phyloP scores from a whole-genome alignment of 208 protist species.

The Balamuthia mandrillaris region DNA sequence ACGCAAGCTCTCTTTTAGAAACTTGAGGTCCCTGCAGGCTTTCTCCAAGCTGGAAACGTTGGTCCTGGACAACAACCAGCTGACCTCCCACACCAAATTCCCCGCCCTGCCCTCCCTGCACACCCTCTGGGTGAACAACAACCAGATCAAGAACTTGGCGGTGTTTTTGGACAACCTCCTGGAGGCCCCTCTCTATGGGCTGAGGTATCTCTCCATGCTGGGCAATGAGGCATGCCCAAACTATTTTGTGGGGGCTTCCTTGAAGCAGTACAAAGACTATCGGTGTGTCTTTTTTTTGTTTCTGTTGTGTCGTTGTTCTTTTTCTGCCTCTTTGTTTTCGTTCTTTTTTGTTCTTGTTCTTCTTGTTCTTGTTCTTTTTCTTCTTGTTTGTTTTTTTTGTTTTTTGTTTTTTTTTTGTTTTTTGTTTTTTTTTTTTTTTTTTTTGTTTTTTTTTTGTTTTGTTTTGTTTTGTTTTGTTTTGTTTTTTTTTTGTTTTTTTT shows the following conservation, averaged over 20 bases:
- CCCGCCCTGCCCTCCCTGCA: slow-evolving; percentile 26
- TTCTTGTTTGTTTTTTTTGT: neutral
- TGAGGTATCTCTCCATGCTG: slow-evolving; percentile 51
- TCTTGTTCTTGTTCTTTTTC: neutral
- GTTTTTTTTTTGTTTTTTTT: neutral
- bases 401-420: neutral
- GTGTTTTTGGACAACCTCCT: slow-evolving; percentile 46
- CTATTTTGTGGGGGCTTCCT: slow-evolving; percentile 55
- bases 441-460: neutral
- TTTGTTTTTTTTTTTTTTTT: too few relatives aligned
- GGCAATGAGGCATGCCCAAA: slow-evolving; percentile 67
- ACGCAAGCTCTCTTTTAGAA: too few relatives aligned
- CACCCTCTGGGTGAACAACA: slow-evolving; percentile 62
- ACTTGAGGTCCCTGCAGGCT: slow-evolving; percentile 41
- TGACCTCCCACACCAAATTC: slow-evolving; percentile 49
- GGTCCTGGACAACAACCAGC: slow-evolving; percentile 50
- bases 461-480: neutral
- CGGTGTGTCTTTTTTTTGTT: neutral
- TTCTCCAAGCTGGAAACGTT: slow-evolving; percentile 50
- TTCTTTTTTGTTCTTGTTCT: neutral
- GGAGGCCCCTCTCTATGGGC: slow-evolving; percentile 10
- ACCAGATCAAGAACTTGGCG: slow-evolving; percentile 43
- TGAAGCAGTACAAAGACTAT: slow-evolving; percentile 59
- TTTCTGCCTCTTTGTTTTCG: neutral
- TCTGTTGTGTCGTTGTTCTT: neutral